Conservation (phyloP, 176 grass and related monocot genomes). For the Chrysopogon serrulatus region DNA sequence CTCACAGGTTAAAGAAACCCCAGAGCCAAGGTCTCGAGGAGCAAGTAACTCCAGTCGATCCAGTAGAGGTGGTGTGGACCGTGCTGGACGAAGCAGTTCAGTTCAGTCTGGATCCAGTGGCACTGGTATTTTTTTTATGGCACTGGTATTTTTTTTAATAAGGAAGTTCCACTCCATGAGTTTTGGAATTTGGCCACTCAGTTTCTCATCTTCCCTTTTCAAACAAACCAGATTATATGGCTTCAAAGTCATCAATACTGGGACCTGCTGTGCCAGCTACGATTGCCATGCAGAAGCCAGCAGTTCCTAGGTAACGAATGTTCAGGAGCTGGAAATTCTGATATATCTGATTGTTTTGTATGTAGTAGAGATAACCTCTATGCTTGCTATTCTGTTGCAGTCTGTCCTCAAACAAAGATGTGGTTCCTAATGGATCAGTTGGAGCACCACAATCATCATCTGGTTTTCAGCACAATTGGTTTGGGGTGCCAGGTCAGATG, state of each 20-base stretch:
- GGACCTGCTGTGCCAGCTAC: constrained; percentile 47
- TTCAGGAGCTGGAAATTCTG: not conserved
- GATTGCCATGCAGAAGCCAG: constrained; percentile 43
- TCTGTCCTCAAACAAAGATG: constrained; percentile 40
- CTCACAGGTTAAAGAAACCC: constrained; percentile 59
- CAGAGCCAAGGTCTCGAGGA: constrained; percentile 63
- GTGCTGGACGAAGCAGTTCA: constrained; percentile 39
- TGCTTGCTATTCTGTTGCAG: constrained; percentile 40
- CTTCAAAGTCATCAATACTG: constrained; percentile 58
- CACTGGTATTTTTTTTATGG: constrained; percentile 32
- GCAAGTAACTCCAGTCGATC: constrained; percentile 59
- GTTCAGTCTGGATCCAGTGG: constrained; percentile 56
- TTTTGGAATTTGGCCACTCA: constrained; percentile 8
- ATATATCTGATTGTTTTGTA: constrained; percentile 1
- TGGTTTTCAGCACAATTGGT: constrained; percentile 65
- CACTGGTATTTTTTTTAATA: constrained; percentile 24
- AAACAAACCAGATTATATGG: constrained; percentile 40
- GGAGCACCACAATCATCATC: constrained; percentile 44
- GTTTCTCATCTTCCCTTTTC: constrained; percentile 22
- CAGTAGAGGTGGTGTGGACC: constrained; percentile 57
- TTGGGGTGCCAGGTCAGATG: constrained; percentile 73
- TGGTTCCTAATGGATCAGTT: constrained; percentile 46
- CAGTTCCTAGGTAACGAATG: constrained; percentile 49
- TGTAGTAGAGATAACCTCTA: not conserved
- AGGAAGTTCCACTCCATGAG: constrained; percentile 8